phyloP scores from a whole-genome alignment of 2,329 filamentous ascomycete genomes.

The Colletotrichum musicola region DNA sequence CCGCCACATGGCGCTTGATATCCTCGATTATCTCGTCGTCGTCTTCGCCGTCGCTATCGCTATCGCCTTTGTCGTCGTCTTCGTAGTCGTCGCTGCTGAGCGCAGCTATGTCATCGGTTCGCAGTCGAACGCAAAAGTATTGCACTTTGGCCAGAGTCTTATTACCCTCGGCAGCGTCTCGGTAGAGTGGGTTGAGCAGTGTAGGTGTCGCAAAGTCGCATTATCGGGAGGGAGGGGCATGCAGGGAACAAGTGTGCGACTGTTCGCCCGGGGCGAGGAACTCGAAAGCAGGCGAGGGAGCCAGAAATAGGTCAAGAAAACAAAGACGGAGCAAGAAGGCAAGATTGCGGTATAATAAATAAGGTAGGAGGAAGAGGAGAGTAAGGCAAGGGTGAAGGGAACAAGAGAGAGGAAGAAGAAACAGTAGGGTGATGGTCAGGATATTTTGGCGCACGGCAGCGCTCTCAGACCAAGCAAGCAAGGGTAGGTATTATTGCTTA shows the following conservation, averaged over 20 bases:
- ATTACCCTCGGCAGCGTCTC: slow-evolving; percentile 20
- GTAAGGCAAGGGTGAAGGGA: slow-evolving; percentile 8
- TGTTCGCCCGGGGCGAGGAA: slow-evolving; percentile 1
- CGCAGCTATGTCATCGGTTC: slow-evolving; percentile 43
- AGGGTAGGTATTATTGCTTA: not conserved
- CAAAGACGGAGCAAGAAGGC: slow-evolving; percentile 6
- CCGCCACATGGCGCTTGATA: slow-evolving; percentile 80
- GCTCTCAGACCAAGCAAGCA: slow-evolving; percentile 9
- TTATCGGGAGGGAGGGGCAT: slow-evolving; percentile 34
- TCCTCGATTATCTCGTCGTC: slow-evolving; percentile 14
- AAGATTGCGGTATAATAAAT: slow-evolving; percentile 13
- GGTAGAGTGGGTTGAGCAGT: slow-evolving; percentile 11
- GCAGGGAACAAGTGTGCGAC: slow-evolving; percentile 25
- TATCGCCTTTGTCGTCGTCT: slow-evolving; percentile 3
- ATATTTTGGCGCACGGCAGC: slow-evolving; percentile 21
- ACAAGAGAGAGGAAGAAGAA: slow-evolving; percentile 23
- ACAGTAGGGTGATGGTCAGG: slow-evolving; percentile 34
- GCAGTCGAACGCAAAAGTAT: slow-evolving; percentile 4
- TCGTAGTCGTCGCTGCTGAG: slow-evolving; percentile 34
- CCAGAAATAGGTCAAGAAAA: slow-evolving; percentile 13
- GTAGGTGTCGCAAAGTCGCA: slow-evolving; percentile 35
- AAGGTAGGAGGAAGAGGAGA: slow-evolving; percentile 5
- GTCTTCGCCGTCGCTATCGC: slow-evolving; percentile 54
- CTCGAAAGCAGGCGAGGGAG: not conserved
- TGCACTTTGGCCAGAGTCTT: not conserved